phyloP scores from a whole-genome alignment of 1,139 yeast genomes.

The Yueomyces sp. region DNA sequence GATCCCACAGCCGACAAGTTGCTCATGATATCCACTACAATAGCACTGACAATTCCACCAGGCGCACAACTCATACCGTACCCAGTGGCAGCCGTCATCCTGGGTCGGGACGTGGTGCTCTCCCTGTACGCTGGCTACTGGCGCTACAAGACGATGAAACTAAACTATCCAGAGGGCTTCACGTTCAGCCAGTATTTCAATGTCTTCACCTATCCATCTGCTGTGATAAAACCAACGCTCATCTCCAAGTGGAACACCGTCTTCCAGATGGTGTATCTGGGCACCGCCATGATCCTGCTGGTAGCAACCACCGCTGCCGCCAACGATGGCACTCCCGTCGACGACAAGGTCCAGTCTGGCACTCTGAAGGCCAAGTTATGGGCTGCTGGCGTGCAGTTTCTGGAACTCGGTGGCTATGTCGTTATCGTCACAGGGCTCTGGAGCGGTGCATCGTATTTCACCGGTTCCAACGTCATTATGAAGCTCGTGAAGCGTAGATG shows the following conservation, averaged over 20 bases:
- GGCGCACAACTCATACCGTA: conserved; percentile 47
- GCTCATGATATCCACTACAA: conserved; percentile 76
- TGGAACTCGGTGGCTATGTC: background rate
- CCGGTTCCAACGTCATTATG: background rate
- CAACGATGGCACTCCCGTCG: conserved; percentile 3
- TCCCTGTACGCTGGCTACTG: conserved; percentile 66
- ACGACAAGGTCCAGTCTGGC: conserved; percentile 4
- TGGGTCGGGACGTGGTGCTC: conserved; percentile 75
- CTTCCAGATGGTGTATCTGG: conserved; percentile 84
- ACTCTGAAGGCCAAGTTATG: conserved; percentile 3
- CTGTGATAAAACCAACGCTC: conserved; percentile 79
- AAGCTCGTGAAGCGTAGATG: background rate
- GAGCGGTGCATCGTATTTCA: background rate
- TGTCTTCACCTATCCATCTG: conserved; percentile 59
- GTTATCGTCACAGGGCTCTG: background rate
- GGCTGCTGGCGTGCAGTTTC: background rate
- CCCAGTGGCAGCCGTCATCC: conserved; percentile 56
- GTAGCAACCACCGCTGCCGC: conserved; percentile 2
- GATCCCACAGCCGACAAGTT: conserved; percentile 96
- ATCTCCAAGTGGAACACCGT: conserved; percentile 84
- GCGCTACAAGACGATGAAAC: conserved; percentile 62
- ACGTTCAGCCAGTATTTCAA: conserved; percentile 66
- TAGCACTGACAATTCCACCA: conserved; percentile 50
- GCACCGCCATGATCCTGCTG: conserved; percentile 42
- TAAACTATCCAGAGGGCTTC: conserved; percentile 36